phyloP scores from a whole-genome alignment of 495 filamentous ascomycete species.

The Xylaria venustula region DNA sequence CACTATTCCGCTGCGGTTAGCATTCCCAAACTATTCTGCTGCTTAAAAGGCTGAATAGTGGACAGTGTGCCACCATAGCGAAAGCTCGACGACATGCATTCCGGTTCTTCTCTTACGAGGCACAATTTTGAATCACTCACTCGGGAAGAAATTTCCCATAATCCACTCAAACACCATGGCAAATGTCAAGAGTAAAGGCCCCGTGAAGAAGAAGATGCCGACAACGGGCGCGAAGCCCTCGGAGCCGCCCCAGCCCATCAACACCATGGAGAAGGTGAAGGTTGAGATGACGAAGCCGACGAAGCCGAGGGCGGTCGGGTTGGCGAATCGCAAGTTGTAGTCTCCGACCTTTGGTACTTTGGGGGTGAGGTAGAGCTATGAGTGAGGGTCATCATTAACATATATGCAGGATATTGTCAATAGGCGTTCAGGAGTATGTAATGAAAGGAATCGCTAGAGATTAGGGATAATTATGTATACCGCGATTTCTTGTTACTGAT shows the following conservation, averaged over 20 bases:
- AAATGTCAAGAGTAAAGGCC: slow-evolving; percentile 47
- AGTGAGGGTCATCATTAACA: not conserved
- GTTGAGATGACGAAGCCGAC: slow-evolving; percentile 54
- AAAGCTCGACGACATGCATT: no score
- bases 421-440: not conserved
- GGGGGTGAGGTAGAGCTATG: slow-evolving; percentile 51
- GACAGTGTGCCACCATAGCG: no score
- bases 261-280: slow-evolving; percentile 43
- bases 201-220: slow-evolving; percentile 57
- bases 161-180: slow-evolving; percentile 52
- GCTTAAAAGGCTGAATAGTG: no score
- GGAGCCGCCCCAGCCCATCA: slow-evolving; percentile 58
- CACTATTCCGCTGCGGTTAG: slow-evolving; percentile 29
- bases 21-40: not conserved
- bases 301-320: slow-evolving; percentile 54
- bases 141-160: slow-evolving; percentile 53
- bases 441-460: not conserved
- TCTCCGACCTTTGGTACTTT: slow-evolving; percentile 50
- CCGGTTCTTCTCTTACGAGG: not conserved
- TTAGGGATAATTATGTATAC: not conserved
- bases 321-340: slow-evolving; percentile 50
- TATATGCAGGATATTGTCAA: not conserved
- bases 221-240: slow-evolving; percentile 45
- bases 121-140: not conserved
- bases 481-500: not conserved